Evolutionary conservation across 202 grass and related monocot genomes (phyloP).

Genomic region (Schoenoplectus triqueter): DNA sequence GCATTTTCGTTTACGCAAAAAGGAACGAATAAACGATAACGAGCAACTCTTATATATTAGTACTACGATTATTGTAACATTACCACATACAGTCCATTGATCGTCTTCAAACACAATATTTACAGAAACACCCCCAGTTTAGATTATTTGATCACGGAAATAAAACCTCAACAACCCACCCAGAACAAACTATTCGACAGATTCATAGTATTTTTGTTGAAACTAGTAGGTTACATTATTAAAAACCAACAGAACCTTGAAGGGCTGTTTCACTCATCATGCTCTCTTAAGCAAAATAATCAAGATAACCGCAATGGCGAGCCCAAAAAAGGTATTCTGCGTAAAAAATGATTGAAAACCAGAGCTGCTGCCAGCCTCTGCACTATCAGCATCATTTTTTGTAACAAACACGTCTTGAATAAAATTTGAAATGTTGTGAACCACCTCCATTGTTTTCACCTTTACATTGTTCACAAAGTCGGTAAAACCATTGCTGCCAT

Average conservation of each 20-base stretch:
- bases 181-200: slow-evolving; percentile 6
- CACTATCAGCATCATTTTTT: background rate
- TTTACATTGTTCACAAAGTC: slow-evolving; percentile 63
- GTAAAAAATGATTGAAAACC: slow-evolving; percentile 17
- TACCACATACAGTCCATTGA: background rate
- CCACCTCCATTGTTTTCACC: slow-evolving; percentile 50
- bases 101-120: slow-evolving; percentile 25
- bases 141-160: background rate
- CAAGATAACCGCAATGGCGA: slow-evolving; percentile 64
- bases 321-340: slow-evolving; percentile 58
- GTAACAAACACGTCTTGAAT: slow-evolving; percentile 61
- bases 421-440: slow-evolving; percentile 56
- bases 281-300: slow-evolving; percentile 73
- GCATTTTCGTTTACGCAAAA: background rate
- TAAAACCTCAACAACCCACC: background rate
- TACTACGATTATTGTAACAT: background rate
- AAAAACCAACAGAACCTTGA: background rate
- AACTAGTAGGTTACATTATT: background rate
- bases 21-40: background rate
- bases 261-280: slow-evolving; percentile 25
- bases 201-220: slow-evolving; percentile 23
- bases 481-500: slow-evolving; percentile 42
- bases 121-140: background rate
- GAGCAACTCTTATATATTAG: slow-evolving; percentile 11
- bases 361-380: slow-evolving; percentile 43